Evolutionary conservation across 2,329 filamentous ascomycete genomes (phyloP), one percentile per base, ranked within the genome.

Genomic region (Aspergillus glaucus): DNA sequence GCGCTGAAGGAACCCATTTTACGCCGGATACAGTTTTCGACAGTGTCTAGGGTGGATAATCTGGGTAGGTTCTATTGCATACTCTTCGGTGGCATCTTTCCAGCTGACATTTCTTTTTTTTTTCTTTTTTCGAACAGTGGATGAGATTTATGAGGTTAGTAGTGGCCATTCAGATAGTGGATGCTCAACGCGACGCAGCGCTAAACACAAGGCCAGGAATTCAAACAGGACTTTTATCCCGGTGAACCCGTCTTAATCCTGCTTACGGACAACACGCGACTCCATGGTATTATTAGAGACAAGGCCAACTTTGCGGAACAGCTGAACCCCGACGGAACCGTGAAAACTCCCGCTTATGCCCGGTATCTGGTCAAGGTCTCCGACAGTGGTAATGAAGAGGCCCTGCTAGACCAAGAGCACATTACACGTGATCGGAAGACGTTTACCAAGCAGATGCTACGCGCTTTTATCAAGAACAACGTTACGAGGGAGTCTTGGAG

Each of bases 381-480:
- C 48, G 81, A 85, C 51, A 77, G 79, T 34, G 79, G 79, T 1
- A 80, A 81, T 43, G 79, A 88, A 55, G 89, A 94, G 67, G 85
- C 84, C 9, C 75, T 88, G n/a, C 78, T 93, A 15, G 86, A 91
- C 57, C 86, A 89, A 67, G 77, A 86, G 44, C 86, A 95, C 62
- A 85, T 97, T 49, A 85, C 81, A 54, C 86, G 93, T 53, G 91
- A 96, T 64, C 84, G 90, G 46, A 95, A 92, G 60, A 80, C 88
- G 43, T 98, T 97, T 65, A 96, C 92, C 24, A 97, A 98, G 70
- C 85, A 91, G 44, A 91, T 96, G 67, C 76, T 98, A 37, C 84
- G 92, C 30, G 89, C 90, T 5, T 98, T 96, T 57, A 88, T 98
- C 55, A 95, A 95, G 66, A 91, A 94, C 68, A 93, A 90, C 0